Evolutionary conservation across 345 rosid genomes (phyloP).

Genomic region (Iberis pinnata): DNA sequence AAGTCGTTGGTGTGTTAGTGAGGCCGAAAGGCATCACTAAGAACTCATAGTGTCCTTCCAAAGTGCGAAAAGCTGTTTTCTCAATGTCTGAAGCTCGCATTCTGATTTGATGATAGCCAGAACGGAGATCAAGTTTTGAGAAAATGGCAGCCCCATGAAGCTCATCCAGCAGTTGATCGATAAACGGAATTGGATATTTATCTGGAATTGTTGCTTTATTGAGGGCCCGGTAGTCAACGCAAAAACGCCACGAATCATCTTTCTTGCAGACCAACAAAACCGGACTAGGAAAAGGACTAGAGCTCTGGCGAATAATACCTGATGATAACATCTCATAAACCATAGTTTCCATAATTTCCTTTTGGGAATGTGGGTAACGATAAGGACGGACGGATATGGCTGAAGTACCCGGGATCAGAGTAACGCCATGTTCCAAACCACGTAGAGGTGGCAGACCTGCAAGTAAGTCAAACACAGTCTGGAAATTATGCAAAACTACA

Average conservation of each 20-base stretch:
- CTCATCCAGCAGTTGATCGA: not conserved
- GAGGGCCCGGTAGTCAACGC: not conserved
- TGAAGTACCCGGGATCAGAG: no score
- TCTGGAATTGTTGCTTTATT: not conserved
- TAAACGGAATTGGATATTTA: not conserved
- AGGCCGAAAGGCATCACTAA: not conserved
- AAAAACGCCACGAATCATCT: not conserved
- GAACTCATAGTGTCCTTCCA: not conserved
- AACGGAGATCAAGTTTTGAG: not conserved
- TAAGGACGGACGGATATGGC: no score
- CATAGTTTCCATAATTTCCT: no score
- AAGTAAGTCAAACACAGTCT: no score
- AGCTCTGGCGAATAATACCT: not conserved
- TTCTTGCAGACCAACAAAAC: not conserved
- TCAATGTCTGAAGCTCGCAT: not conserved
- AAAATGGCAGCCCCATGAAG: not conserved
- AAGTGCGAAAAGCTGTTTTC: not conserved
- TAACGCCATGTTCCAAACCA: no score
- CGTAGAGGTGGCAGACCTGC: no score
- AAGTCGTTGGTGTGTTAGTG: not conserved
- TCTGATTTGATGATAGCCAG: not conserved
- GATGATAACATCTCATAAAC: not conserved
- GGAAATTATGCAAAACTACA: no score
- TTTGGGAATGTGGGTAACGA: no score
- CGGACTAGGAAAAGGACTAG: not conserved